Conservation (phyloP, 345 rosid genomes). For the Aquilaria sinensis region DNA sequence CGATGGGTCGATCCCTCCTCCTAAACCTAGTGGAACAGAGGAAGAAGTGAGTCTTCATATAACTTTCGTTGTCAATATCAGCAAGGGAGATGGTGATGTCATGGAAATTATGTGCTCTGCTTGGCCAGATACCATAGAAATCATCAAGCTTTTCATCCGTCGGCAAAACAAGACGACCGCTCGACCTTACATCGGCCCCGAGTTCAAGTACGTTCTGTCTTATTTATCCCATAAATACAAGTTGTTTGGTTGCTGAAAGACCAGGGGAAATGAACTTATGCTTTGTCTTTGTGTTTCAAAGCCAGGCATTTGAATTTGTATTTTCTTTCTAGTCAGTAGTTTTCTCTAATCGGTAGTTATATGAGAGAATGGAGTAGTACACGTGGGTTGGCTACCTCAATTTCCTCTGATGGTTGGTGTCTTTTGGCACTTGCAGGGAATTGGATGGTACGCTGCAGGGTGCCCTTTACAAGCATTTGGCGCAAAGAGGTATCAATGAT, state of each 20-base stretch:
- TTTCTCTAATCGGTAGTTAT: no score
- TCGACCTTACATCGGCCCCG: constrained; percentile 57
- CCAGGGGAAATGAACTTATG: not conserved
- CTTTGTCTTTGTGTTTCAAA: constrained; percentile 6
- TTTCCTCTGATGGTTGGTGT: constrained; percentile 11
- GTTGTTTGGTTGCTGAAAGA: constrained; percentile 7
- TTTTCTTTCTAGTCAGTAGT: no score
- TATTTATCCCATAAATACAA: not conserved
- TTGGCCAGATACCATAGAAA: constrained; percentile 70
- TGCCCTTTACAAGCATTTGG: constrained; percentile 59
- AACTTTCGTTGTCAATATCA: constrained; percentile 63
- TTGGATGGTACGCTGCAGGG: constrained; percentile 73
- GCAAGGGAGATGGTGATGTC: constrained; percentile 43
- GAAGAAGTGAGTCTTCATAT: constrained; percentile 54
- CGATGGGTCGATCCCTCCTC: constrained; percentile 53
- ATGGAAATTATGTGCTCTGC: constrained; percentile 78
- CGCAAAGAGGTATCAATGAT: constrained; percentile 60
- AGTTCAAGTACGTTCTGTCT: constrained; percentile 48
- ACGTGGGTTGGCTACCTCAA: not conserved
- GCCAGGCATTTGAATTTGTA: no score
- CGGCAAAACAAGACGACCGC: constrained; percentile 18
- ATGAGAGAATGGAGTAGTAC: no score
- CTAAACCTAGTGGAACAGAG: constrained; percentile 25
- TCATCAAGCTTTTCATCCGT: constrained; percentile 48
- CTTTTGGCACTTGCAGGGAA: constrained; percentile 47